Base-by-base conservation (phyloP, 192 early-diverging fungal species). In the Coemansia sp. region DNA sequence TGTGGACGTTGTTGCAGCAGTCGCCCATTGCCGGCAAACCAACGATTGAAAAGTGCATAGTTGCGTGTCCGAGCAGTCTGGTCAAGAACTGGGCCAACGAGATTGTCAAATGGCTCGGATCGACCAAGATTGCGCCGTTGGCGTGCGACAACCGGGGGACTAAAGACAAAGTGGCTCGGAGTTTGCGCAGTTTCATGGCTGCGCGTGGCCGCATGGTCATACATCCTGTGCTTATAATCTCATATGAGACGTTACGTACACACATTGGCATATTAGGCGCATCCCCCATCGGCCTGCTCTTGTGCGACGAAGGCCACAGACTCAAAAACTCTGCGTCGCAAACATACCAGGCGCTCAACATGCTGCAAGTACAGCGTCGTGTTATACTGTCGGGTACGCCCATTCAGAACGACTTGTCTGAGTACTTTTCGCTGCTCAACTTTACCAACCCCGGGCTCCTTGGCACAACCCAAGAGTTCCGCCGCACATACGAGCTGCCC, bases 31-130 rank as follows among this genome's bases (percentile, higher is more conserved):
- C 90, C 0, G 92, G 92, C 24, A 98, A 96, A 73, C 89, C 93
- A 2, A 93, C 92, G 1, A 95, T 98, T 32, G 92, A 96, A 50
- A 99, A 99, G 74, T 91, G 87, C 38, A 96, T 99, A 61, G 95
- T 99, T 43, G 94, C 89, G 8, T 99, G 98, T 64, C 98, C 98
- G 0, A 94, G 91, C 32, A 90, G 87, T 67, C 83, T 99, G 43
- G 98, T 99, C 7, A 89, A 87, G 69, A 99, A 99, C 70, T 99
- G 98, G 98, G 94, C 90, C 14, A 99, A 99, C 68, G 98, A 99
- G 83, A 66, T 98, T 66, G 84, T 88, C 53, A 99, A 98, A 68
- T 98, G 95, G 96, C 84, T 99, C 0, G 95, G 96, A 5, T 80
- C 87, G 2, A 83, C 71, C 8, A 84, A 91, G 41, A 92, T 99